phyloP scores from a whole-genome alignment of 2,329 filamentous ascomycete species.

The Aspergillus fijiensis region DNA sequence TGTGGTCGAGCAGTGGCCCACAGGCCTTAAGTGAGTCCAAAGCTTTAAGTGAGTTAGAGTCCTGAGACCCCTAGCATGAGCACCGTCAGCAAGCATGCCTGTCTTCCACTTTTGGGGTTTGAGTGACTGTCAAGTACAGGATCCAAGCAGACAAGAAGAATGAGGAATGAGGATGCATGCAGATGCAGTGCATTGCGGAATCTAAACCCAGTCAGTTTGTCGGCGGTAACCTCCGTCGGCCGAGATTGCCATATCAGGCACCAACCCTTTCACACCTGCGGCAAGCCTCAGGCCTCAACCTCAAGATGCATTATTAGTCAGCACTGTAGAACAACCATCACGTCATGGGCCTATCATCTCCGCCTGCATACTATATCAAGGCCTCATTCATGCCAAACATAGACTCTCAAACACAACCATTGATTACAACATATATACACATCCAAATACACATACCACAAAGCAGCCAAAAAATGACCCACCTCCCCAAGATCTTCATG shows the following conservation, averaged over 20 bases:
- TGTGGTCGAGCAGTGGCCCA: not conserved
- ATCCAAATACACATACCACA: not conserved
- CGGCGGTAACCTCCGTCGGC: slow-evolving; percentile 1
- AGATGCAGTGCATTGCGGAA: not conserved
- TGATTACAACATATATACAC: no score
- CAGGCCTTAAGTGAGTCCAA: no score
- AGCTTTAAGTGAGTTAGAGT: no score
- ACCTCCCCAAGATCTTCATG: slow-evolving; percentile 4
- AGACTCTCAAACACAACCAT: not conserved
- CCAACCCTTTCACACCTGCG: not conserved
- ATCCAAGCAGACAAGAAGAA: no score
- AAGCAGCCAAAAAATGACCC: not conserved
- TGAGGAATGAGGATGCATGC: no score
- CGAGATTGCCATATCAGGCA: not conserved
- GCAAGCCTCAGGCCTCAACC: no score
- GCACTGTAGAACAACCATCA: not conserved
- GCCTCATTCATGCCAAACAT: not conserved
- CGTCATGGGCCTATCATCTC: not conserved
- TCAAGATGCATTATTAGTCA: not conserved
- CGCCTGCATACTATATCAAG: not conserved
- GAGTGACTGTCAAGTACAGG: no score
- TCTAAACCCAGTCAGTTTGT: not conserved
- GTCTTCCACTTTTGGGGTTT: no score
- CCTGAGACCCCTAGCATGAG: not conserved
- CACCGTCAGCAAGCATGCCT: no score